Conservation (phyloP, 2,329 filamentous ascomycete genomes). For the Diaporthe batatas region DNA sequence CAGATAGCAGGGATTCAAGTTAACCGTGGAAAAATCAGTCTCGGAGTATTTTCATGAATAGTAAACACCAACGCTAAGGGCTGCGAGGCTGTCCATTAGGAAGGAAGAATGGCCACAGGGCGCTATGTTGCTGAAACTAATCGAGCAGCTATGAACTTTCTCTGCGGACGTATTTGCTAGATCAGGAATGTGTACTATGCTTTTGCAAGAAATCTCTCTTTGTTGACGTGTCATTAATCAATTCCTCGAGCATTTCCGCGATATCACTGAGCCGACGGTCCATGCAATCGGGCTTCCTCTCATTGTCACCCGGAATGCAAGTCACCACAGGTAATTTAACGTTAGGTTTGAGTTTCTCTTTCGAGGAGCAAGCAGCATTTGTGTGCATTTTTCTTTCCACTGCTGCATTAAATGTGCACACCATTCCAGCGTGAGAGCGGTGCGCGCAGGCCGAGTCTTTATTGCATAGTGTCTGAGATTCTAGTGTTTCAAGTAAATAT, state of each 20-base stretch:
- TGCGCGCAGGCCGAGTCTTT: constrained; percentile 12
- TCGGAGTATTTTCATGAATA: neutral
- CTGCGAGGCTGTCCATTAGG: neutral
- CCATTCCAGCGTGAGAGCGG: neutral
- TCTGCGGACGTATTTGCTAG: neutral
- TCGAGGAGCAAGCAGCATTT: constrained; percentile 1
- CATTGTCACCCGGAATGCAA: neutral
- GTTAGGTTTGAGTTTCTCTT: neutral
- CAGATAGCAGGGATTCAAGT: neutral
- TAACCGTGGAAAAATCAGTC: neutral
- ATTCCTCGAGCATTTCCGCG: constrained; percentile 3
- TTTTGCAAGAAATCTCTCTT: neutral
- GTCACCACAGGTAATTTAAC: neutral
- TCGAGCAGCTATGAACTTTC: neutral
- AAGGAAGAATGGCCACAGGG: neutral
- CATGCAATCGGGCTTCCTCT: constrained; percentile 7
- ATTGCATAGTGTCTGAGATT: constrained; percentile 4
- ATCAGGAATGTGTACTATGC: neutral
- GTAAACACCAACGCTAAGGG: constrained; percentile 7
- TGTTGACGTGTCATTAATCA: neutral
- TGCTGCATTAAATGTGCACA: constrained; percentile 9
- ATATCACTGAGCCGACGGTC: neutral
- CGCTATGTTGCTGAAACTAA: neutral
- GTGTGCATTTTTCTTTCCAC: neutral
- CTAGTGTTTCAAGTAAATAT: neutral